Conservation (phyloP, 2,329 filamentous ascomycete species). For the Pyricularia grisea region DNA sequence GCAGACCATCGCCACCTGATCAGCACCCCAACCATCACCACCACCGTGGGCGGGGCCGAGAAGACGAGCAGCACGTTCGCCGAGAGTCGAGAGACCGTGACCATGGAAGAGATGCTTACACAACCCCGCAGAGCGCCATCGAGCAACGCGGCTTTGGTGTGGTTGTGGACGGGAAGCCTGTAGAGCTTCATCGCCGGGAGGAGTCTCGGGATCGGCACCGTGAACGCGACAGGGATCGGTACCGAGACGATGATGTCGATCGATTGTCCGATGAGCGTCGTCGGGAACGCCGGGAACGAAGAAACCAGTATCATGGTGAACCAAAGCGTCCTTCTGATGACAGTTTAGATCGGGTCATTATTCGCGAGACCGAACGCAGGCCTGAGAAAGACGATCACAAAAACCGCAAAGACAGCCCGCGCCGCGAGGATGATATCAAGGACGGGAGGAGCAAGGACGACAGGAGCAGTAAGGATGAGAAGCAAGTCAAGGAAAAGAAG, state of each 20-base stretch:
- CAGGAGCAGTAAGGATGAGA: conserved; percentile 9
- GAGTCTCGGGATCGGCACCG: not conserved
- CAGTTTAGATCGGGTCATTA: conserved; percentile 13
- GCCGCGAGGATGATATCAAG: conserved; percentile 9
- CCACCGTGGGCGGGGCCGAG: conserved; percentile 25
- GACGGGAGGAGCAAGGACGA: conserved; percentile 11
- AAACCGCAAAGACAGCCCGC: conserved; percentile 4
- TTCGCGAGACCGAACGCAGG: conserved; percentile 7
- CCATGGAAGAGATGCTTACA: not conserved
- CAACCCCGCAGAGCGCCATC: not conserved
- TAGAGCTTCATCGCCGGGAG: not conserved
- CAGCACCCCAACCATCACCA: not conserved
- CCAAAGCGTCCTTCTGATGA: conserved; percentile 18
- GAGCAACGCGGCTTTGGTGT: conserved; percentile 2
- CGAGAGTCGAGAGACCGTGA: conserved; percentile 20
- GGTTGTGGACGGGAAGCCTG: conserved; percentile 1
- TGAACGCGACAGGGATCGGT: conserved; percentile 1
- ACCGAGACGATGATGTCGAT: not conserved
- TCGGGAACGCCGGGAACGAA: conserved; percentile 13
- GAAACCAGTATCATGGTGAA: conserved; percentile 11
- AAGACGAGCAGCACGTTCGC: conserved; percentile 32
- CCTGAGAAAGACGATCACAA: conserved; percentile 1
- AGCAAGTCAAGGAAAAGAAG: conserved; percentile 12
- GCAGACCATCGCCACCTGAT: not conserved
- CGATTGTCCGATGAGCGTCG: conserved; percentile 2